Conservation (phyloP, 306 rosid species). For the Castanopsis chinensis region DNA sequence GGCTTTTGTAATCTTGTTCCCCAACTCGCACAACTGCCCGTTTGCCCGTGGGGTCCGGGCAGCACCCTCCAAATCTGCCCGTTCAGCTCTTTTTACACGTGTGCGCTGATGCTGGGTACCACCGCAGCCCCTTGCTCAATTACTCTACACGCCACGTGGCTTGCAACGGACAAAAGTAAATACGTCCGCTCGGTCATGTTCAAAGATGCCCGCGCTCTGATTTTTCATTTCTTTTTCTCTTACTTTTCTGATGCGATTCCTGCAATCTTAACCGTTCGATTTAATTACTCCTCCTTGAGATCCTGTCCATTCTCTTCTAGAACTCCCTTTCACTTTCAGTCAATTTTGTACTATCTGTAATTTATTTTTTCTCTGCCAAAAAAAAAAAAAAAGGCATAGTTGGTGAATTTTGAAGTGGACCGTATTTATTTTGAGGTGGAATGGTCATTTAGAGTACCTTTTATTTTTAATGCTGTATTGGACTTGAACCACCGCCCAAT, state of each 20-base stretch:
- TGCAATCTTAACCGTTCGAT: background rate
- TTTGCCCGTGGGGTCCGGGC: background rate
- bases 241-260: background rate
- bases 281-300: no score
- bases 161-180: background rate
- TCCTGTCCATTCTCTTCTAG: no score
- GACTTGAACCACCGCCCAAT: no score
- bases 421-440: no score
- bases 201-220: background rate
- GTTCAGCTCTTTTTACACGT: conserved; percentile 35
- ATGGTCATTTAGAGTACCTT: no score
- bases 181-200: background rate
- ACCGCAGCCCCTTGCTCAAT: background rate
- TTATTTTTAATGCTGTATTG: no score
- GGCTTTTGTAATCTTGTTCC: conserved; percentile 17
- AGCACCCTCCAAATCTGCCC: conserved; percentile 11
- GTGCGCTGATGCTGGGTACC: conserved; percentile 23
- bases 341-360: no score
- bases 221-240: background rate
- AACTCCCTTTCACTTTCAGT: no score
- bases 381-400: no score
- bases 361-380: no score
- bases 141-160: conserved; percentile 29
- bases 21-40: conserved; percentile 25
- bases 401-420: no score